phyloP scores from a whole-genome alignment of 345 rosid species.

The Conringia planisiliqua region DNA sequence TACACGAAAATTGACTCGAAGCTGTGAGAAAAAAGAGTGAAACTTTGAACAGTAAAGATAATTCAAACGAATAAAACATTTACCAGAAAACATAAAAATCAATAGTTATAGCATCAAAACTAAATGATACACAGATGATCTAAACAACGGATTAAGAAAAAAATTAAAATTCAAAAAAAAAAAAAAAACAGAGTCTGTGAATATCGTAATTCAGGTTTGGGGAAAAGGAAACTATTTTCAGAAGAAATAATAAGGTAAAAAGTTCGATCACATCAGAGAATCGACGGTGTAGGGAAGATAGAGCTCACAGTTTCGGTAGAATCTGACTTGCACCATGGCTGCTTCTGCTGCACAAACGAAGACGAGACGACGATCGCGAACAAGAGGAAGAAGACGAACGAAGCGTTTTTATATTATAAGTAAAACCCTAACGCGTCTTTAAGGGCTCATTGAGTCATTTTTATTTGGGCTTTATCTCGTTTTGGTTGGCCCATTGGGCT shows the following conservation, averaged over 20 bases:
- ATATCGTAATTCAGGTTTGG: not conserved
- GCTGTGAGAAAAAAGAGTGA: not conserved
- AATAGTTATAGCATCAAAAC: not conserved
- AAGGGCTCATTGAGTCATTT: not conserved
- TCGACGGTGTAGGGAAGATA: not conserved
- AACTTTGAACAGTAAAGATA: not conserved
- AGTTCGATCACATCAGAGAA: not conserved
- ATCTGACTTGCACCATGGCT: slow-evolving; percentile 41
- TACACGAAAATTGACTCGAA: not conserved
- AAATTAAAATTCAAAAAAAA: not conserved
- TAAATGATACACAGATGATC: not conserved
- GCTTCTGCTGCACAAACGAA: slow-evolving; percentile 3
- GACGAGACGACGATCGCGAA: not conserved
- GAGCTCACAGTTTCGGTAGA: slow-evolving; percentile 42
- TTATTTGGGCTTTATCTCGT: not conserved
- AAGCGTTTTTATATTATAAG: not conserved
- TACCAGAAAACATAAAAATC: not conserved
- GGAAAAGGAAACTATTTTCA: not conserved
- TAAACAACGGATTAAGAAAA: not conserved
- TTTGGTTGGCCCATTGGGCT: not conserved
- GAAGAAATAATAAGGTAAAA: not conserved
- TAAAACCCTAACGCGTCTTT: slow-evolving; percentile 14
- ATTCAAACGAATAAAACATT: not conserved
- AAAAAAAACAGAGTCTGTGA: not conserved
- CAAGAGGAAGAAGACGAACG: not conserved